phyloP scores from a whole-genome alignment of 129 eudicot species.

The Flaveria trinervia region DNA sequence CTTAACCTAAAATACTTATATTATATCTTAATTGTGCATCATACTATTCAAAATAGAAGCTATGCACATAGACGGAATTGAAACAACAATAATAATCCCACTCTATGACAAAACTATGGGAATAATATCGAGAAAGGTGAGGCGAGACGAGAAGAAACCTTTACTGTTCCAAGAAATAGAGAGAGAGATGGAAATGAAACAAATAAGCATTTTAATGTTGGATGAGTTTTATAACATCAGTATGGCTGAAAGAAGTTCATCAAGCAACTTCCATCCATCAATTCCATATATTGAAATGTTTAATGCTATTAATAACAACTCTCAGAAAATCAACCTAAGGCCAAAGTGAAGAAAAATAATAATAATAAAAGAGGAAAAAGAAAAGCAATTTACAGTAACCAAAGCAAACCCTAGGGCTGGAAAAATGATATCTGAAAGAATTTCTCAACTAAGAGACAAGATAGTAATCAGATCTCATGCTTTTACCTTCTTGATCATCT shows the following conservation, averaged over 20 bases:
- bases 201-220: not conserved
- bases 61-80: not conserved
- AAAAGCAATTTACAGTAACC: slow-evolving; percentile 11
- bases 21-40: not conserved
- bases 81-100: no score
- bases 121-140: no score
- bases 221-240: not conserved
- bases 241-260: not conserved
- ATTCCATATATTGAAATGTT: not conserved
- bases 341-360: not conserved
- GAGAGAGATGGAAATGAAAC: no score
- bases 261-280: not conserved
- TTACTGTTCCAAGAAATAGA: no score
- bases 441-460: slow-evolving; percentile 6
- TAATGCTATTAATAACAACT: not conserved
- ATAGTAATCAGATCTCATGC: slow-evolving; percentile 17
- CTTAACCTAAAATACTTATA: not conserved
- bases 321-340: not conserved
- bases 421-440: slow-evolving; percentile 2
- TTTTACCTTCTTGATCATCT: not conserved
- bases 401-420: slow-evolving; percentile 33
- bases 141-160: no score
- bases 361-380: not conserved
- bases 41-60: not conserved
- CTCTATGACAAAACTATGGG: no score